phyloP scores from a whole-genome alignment of 2,329 filamentous ascomycete species.

The Aquanectria penicillioides region DNA sequence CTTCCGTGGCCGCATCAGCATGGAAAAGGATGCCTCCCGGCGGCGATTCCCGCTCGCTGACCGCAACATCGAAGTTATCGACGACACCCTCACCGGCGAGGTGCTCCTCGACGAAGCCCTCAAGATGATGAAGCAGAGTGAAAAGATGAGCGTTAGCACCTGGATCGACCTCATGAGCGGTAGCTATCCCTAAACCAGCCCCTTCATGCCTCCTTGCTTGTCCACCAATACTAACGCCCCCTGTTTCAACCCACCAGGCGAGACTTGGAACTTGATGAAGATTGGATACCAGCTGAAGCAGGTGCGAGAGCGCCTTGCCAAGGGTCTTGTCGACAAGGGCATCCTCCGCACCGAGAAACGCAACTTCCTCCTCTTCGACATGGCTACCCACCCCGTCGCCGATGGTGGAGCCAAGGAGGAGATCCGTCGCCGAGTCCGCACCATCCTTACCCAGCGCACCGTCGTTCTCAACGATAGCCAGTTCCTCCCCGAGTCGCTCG shows the following conservation, averaged over 20 bases:
- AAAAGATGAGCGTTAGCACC: constrained; percentile 99
- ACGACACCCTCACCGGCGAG: constrained; percentile 95
- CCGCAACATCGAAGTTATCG: constrained; percentile 94
- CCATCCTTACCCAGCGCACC: constrained; percentile 91
- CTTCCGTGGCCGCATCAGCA: constrained; percentile 94
- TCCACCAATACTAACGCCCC: constrained; percentile 26
- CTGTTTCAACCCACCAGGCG: constrained; percentile 68
- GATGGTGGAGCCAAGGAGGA: constrained; percentile 98
- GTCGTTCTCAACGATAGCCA: constrained; percentile 87
- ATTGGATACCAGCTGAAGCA: constrained; percentile 99
- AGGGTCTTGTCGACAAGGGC: constrained; percentile 97
- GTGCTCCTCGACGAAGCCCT: constrained; percentile 96
- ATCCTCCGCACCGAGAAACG: constrained; percentile 98
- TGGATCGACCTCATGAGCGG: constrained; percentile 99
- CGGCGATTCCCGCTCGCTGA: constrained; percentile 93
- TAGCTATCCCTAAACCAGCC: constrained; percentile 53
- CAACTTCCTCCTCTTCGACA: constrained; percentile 99
- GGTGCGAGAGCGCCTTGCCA: constrained; percentile 95
- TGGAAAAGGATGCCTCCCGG: constrained; percentile 95
- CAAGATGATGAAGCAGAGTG: constrained; percentile 99
- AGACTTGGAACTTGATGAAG: constrained; percentile 99
- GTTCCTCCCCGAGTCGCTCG: constrained; percentile 92
- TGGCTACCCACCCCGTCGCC: constrained; percentile 98
- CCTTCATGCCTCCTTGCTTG: constrained; percentile 2
- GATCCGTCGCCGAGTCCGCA: constrained; percentile 91